Conservation (phyloP, 2,329 filamentous ascomycete genomes). For the Talaromyces amestolkiae region DNA sequence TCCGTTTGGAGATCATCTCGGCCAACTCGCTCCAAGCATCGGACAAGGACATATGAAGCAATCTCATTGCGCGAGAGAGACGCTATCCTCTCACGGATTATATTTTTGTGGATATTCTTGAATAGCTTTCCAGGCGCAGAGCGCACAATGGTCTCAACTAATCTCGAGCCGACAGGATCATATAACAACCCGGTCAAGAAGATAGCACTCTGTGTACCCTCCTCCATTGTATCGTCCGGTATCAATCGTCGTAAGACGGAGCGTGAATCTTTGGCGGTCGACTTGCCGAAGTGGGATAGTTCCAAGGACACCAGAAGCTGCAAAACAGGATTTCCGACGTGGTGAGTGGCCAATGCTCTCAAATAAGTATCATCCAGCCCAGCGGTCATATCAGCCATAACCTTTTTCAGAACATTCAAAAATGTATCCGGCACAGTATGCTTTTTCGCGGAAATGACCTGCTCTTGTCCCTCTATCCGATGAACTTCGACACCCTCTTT, state of each 20-base stretch:
- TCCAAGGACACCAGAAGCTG: constrained; percentile 88
- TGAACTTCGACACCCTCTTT: constrained; percentile 77
- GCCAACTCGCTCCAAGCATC: constrained; percentile 76
- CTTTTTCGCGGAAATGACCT: constrained; percentile 44
- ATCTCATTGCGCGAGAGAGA: constrained; percentile 85
- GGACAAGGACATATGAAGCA: constrained; percentile 81
- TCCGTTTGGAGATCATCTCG: constrained; percentile 80
- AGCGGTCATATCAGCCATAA: constrained; percentile 72
- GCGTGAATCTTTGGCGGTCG: constrained; percentile 61
- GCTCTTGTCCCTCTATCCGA: constrained; percentile 50
- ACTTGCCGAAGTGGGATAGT: constrained; percentile 68
- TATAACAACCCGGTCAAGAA: constrained; percentile 88
- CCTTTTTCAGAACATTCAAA: constrained; percentile 70
- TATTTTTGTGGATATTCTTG: constrained; percentile 77
- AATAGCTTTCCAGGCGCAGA: constrained; percentile 83
- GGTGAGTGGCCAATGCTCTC: constrained; percentile 79
- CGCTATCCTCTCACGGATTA: constrained; percentile 76
- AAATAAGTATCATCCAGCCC: constrained; percentile 76
- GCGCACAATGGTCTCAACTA: constrained; percentile 82
- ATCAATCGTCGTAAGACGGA: constrained; percentile 74
- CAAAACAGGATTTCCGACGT: constrained; percentile 87
- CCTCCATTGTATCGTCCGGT: constrained; percentile 72
- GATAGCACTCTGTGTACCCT: constrained; percentile 69
- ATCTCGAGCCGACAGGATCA: constrained; percentile 81
- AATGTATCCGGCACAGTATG: constrained; percentile 74